Percentiles rank a stretch among this genome's conserved stretches.
These are phyloP conservation scores for Acanthochlamys bracteata DNA, from an alignment of 106 monocot species.

Conservation along the genomic window DNA sequence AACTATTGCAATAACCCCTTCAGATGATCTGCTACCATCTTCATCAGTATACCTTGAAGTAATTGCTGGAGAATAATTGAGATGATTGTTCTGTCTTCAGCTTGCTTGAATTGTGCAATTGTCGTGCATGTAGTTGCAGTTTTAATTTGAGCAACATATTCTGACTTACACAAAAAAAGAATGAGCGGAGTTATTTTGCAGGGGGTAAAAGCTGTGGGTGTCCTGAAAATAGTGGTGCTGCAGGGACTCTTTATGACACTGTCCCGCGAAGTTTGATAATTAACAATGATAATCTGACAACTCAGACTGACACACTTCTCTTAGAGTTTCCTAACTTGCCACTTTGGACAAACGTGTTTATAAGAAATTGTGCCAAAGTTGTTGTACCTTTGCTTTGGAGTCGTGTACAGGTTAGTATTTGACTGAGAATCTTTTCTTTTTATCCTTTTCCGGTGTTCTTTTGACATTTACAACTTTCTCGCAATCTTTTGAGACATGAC, in stretches of 20 bases:
- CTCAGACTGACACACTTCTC: slow-evolving; percentile 90
- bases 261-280: slow-evolving; percentile 82
- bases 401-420: slow-evolving; percentile 73
- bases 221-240: slow-evolving; percentile 87
- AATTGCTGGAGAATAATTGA: no score
- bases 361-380: slow-evolving; percentile 84
- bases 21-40: no score
- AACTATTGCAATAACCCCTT: no score
- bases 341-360: slow-evolving; percentile 95
- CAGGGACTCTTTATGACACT: slow-evolving; percentile 94
- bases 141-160: background rate
- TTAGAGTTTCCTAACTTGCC: slow-evolving; percentile 91
- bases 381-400: slow-evolving; percentile 97
- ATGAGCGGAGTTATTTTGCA: slow-evolving; percentile 13
- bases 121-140: background rate
- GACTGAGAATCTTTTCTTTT: background rate
- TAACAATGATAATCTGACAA: slow-evolving; percentile 75
- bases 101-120: background rate
- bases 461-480: no score
- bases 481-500: no score
- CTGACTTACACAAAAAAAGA: background rate
- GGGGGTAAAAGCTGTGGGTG: slow-evolving; percentile 85
- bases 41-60: no score
- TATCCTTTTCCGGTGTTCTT: no score
- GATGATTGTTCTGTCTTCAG: no score